Percentiles rank a stretch among this genome's conserved stretches.
phyloP scores from a whole-genome alignment of 805 yeast genomes.

The Teunomyces atbi region DNA sequence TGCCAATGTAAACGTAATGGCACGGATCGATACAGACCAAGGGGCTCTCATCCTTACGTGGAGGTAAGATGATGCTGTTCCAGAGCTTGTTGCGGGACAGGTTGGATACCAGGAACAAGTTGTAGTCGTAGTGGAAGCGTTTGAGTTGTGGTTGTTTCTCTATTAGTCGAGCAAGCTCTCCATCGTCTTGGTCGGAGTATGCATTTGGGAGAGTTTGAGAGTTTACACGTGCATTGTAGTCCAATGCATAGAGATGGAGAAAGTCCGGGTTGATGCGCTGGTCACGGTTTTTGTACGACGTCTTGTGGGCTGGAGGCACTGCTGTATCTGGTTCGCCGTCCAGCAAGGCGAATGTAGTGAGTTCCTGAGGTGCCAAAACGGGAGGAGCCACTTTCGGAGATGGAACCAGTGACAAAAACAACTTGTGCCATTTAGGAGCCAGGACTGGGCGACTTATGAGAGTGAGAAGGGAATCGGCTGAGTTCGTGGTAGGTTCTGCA shows the following conservation, averaged over 20 bases:
- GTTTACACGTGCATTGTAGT: constrained; percentile 37
- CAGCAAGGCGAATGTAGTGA: constrained; percentile 9
- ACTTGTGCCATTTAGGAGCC: background rate
- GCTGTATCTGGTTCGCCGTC: constrained; percentile 3
- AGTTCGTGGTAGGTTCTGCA: background rate
- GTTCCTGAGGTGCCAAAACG: constrained; percentile 5
- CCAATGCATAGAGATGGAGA: constrained; percentile 49
- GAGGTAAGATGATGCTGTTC: constrained; percentile 52
- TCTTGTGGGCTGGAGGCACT: constrained; percentile 6
- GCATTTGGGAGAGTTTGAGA: constrained; percentile 18
- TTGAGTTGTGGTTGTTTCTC: constrained; percentile 14
- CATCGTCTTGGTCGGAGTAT: constrained; percentile 19
- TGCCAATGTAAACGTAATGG: constrained; percentile 24
- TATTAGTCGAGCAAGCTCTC: constrained; percentile 13
- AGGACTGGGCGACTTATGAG: constrained; percentile 1
- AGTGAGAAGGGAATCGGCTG: constrained; percentile 4
- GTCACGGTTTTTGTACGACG: constrained; percentile 36
- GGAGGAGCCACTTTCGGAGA: background rate
- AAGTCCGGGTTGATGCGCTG: constrained; percentile 51
- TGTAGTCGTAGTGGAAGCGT: constrained; percentile 26
- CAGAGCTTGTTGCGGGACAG: constrained; percentile 51
- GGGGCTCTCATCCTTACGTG: constrained; percentile 44
- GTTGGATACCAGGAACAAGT: constrained; percentile 35
- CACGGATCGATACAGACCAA: constrained; percentile 16
- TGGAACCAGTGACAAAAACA: background rate